A percentile compares a stretch with the other conserved stretches of the same genome.
These are phyloP conservation scores for Lupinus albus DNA, from an alignment of 306 rosid species.

Conservation along the genomic window DNA sequence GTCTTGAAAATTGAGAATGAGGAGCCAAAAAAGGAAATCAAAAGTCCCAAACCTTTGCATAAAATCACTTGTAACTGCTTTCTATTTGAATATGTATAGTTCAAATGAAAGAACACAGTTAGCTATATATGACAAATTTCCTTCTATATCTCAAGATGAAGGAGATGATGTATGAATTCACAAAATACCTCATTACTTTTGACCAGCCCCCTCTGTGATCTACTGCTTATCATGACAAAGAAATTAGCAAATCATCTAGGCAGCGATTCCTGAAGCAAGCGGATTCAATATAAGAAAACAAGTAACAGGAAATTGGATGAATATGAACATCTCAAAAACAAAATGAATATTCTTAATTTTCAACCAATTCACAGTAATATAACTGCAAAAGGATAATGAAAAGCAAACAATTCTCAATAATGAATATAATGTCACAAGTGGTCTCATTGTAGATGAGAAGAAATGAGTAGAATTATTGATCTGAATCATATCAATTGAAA, in stretches of 20 bases:
- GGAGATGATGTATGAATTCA: slow-evolving; percentile 64
- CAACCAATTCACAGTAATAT: slow-evolving; percentile 4
- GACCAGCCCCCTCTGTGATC: slow-evolving; percentile 62
- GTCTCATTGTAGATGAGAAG: neutral
- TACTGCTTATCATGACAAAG: slow-evolving; percentile 59
- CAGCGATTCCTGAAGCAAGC: slow-evolving; percentile 78
- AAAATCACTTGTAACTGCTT: slow-evolving; percentile 72
- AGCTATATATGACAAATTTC: slow-evolving; percentile 69
- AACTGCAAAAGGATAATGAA: slow-evolving; percentile 2
- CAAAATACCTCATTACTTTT: slow-evolving; percentile 64
- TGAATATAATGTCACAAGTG: neutral
- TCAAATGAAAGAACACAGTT: slow-evolving; percentile 69
- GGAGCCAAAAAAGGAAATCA: slow-evolving; percentile 33
- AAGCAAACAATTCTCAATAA: slow-evolving; percentile 16
- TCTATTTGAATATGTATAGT: slow-evolving; percentile 65
- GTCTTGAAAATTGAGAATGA: slow-evolving; percentile 43
- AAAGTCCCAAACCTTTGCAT: slow-evolving; percentile 69
- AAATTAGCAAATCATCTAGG: slow-evolving; percentile 74
- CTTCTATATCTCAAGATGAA: slow-evolving; percentile 53
- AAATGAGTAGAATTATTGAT: slow-evolving; percentile 18
- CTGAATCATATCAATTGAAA: slow-evolving; percentile 21
- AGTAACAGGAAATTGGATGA: too few species aligned
- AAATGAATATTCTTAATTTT: slow-evolving; percentile 14
- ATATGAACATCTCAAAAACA: slow-evolving; percentile 10
- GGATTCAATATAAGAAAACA: slow-evolving; percentile 25